A percentile compares a stretch with the other conserved stretches of the same genome.
These are phyloP conservation scores for Casuarina glauca DNA, from an alignment of 306 rosid species.

Conservation along the genomic window DNA sequence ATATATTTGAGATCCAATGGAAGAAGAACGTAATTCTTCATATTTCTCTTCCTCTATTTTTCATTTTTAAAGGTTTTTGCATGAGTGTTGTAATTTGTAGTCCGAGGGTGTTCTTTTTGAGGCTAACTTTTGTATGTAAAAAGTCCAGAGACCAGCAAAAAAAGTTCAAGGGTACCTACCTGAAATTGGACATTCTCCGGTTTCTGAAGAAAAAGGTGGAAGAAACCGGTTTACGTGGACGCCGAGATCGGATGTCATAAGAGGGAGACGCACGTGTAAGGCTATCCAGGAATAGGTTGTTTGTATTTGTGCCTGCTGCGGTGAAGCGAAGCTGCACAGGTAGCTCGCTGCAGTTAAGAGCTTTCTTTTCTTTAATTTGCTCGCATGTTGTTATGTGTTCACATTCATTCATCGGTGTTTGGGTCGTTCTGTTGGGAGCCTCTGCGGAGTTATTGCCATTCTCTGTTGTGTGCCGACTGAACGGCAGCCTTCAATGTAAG, in stretches of 20 bases:
- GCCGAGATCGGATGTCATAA: neutral
- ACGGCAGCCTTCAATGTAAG: neutral
- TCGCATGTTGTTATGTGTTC: neutral
- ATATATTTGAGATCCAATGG: slow-evolving; percentile 59
- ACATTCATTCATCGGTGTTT: neutral
- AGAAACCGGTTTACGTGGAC: slow-evolving; percentile 25
- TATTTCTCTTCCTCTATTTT: neutral
- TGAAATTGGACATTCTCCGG: neutral
- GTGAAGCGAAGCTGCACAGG: slow-evolving; percentile 43
- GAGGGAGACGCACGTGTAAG: slow-evolving; percentile 35
- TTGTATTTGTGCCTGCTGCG: slow-evolving; percentile 37
- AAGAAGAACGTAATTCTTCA: slow-evolving; percentile 15
- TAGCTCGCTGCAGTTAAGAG: neutral
- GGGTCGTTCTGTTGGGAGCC: neutral
- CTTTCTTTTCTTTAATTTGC: neutral
- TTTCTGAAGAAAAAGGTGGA: neutral
- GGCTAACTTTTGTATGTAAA: neutral
- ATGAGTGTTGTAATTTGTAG: neutral
- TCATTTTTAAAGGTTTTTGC: neutral
- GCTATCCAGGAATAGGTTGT: neutral
- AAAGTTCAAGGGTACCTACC: neutral
- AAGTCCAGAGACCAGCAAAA: neutral
- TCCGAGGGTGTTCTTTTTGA: neutral
- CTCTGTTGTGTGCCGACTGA: neutral
- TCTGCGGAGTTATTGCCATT: neutral